Evolutionary conservation across 306 rosid species (phyloP), one percentile per base, ranked within the genome.

Genomic region (Vigna reflexopilosa): DNA sequence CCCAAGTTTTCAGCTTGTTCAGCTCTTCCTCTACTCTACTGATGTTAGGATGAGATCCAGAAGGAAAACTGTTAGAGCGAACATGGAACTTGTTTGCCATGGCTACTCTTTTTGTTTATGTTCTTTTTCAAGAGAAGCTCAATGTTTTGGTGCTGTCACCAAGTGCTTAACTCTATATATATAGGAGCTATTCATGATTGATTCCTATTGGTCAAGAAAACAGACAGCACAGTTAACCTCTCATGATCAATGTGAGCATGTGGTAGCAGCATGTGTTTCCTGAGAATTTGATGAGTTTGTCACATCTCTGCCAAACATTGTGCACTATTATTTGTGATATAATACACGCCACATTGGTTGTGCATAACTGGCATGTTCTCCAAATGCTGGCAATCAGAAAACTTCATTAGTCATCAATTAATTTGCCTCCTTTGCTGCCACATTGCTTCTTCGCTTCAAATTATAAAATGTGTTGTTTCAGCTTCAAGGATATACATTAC

Each of bases 31-130:
- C 91, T 9, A 87, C 80, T 50, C 79, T 88, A 2, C 36, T 9
- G 13, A 88, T 75, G 83, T 75, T 73, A 2, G 98, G 95, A 83
- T 88, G 98, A 64, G 96, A 88, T 65, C 81, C 89, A 66, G 85
- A 58, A 67, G 98, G 96, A 7, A 92, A 78, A 83, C 98, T 92
- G 0, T 89, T 79, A 12, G 91, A 92, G 49, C 97, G 86, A 69
- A 72, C 76, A 20, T 81, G 86, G 76, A 48, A 79, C n/a, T 71
- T 90, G 62, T 36, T 30, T 64, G 87, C 91, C 97, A 91, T 91
- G 16, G 19, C 73, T 38, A 6, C 64, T 73, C 72, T 71, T 7
- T 30, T 67, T 44, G 9, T 59, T 8, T 67, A 1, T 40, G 5
- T 66, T 73, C 6, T 44, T 44, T 12, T 38, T 30, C 61, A 9